Conservation (phyloP, 2,329 filamentous ascomycete genomes). For the Metarhizium rileyi region DNA sequence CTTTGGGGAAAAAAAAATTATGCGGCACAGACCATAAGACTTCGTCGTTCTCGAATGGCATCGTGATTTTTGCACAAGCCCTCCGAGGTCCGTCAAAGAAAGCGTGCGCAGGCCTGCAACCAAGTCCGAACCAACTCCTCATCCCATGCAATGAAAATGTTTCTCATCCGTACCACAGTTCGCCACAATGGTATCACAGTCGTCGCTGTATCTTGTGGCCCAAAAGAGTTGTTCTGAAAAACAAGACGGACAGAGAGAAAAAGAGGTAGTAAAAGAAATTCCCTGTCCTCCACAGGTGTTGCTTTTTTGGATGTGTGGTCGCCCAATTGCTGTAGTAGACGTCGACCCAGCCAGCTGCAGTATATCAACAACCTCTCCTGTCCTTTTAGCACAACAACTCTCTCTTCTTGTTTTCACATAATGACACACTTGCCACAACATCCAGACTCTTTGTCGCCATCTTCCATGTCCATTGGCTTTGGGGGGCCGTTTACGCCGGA, state of each 20-base stretch:
- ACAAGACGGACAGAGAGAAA: neutral
- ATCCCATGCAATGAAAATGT: conserved; percentile 26
- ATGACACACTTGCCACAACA: conserved; percentile 83
- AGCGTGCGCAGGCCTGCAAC: conserved; percentile 13
- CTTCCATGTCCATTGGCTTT: conserved; percentile 72
- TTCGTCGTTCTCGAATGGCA: conserved; percentile 4
- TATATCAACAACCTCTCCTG: neutral
- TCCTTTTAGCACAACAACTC: neutral
- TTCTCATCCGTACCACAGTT: conserved; percentile 11
- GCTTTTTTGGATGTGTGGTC: neutral
- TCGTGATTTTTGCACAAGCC: conserved; percentile 5
- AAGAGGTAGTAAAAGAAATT: neutral
- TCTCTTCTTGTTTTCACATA: conserved; percentile 50
- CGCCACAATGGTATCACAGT: conserved; percentile 2
- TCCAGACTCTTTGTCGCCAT: conserved; percentile 56
- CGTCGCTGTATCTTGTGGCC: conserved; percentile 3
- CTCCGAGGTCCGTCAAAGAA: conserved; percentile 6
- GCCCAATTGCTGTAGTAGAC: neutral
- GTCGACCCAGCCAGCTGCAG: neutral
- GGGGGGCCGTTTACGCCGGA: conserved; percentile 51
- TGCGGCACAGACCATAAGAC: conserved; percentile 3
- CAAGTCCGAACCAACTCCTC: conserved; percentile 29
- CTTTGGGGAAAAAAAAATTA: conserved; percentile 2
- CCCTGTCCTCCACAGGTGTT: neutral
- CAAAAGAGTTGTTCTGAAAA: conserved; percentile 1